phyloP scores from a whole-genome alignment of 331 rosid genomes.

The Pyrus hybrid region DNA sequence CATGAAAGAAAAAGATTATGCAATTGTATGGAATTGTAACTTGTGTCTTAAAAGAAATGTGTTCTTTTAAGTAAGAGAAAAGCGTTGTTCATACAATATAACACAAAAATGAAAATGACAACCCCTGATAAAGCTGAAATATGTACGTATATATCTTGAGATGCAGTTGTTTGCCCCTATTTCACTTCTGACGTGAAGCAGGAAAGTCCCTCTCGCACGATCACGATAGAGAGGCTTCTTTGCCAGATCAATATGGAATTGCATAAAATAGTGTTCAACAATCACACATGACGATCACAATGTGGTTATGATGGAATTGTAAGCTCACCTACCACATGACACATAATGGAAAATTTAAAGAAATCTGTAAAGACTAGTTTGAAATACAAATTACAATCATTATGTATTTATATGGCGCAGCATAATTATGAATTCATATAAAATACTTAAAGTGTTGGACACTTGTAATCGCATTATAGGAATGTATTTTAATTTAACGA shows the following conservation, averaged over 20 bases:
- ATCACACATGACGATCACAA: not conserved
- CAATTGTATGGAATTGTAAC: too few relatives aligned
- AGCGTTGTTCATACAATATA: not conserved
- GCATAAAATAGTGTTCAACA: not conserved
- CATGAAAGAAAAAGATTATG: too few relatives aligned
- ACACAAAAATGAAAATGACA: not conserved
- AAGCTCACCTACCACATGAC: not conserved
- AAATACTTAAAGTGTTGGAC: not conserved
- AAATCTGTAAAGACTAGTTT: not conserved
- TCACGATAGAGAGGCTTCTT: not conserved
- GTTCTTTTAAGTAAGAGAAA: too few relatives aligned
- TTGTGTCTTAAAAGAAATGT: too few relatives aligned
- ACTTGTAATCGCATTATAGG: too few relatives aligned
- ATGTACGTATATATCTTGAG: too few relatives aligned
- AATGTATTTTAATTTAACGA: too few relatives aligned
- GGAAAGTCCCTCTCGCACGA: too few relatives aligned
- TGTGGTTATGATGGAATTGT: not conserved
- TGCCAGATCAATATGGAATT: constrained; percentile 4
- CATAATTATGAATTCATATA: not conserved
- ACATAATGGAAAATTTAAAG: not conserved
- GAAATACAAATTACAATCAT: not conserved
- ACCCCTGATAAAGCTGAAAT: not conserved
- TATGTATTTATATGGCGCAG: not conserved
- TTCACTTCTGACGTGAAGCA: too few relatives aligned
- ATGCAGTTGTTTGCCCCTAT: too few relatives aligned